Percentiles rank a stretch among this genome's conserved stretches.
These are phyloP conservation scores for Rhodosorus marinus DNA, from an alignment of 23 red algal genomes.

Conservation along the genomic window DNA sequence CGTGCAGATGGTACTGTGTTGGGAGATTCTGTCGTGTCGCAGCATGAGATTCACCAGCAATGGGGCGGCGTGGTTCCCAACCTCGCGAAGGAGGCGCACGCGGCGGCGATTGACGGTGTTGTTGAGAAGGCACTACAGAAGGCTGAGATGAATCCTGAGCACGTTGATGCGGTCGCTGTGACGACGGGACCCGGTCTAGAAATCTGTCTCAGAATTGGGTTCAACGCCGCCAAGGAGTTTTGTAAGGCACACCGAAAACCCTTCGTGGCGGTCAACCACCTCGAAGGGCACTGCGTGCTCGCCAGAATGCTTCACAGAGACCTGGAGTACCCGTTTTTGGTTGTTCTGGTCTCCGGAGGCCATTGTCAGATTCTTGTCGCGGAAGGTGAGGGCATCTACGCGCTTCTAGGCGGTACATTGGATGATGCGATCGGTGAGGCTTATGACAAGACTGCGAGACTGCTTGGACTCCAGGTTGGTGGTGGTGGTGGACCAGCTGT, in stretches of 20 bases:
- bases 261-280: slow-evolving; percentile 87
- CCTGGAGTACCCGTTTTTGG: neutral
- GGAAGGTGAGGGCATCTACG: slow-evolving; percentile 41
- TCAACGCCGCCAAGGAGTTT: slow-evolving; percentile 28
- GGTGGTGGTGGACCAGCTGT: slow-evolving; percentile 64
- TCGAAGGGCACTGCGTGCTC: slow-evolving; percentile 81
- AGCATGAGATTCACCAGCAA: slow-evolving; percentile 44
- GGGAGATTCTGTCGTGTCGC: slow-evolving; percentile 29
- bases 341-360: slow-evolving; percentile 72
- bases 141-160: slow-evolving; percentile 3
- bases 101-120: slow-evolving; percentile 23
- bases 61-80: slow-evolving; percentile 90
- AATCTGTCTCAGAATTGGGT: slow-evolving; percentile 80
- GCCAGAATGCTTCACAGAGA: slow-evolving; percentile 5
- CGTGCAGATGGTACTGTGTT: slow-evolving; percentile 42
- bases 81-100: slow-evolving; percentile 76
- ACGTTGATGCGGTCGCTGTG: slow-evolving; percentile 56
- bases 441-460: slow-evolving; percentile 78
- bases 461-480: slow-evolving; percentile 56
- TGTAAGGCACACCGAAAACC: slow-evolving; percentile 7
- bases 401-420: slow-evolving; percentile 82
- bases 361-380: slow-evolving; percentile 84
- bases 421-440: slow-evolving; percentile 93
- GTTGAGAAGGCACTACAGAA: slow-evolving; percentile 32
- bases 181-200: slow-evolving; percentile 97